Conservation (phyloP, 495 filamentous ascomycete genomes). For the Rostrohypoxylon terebratum region DNA sequence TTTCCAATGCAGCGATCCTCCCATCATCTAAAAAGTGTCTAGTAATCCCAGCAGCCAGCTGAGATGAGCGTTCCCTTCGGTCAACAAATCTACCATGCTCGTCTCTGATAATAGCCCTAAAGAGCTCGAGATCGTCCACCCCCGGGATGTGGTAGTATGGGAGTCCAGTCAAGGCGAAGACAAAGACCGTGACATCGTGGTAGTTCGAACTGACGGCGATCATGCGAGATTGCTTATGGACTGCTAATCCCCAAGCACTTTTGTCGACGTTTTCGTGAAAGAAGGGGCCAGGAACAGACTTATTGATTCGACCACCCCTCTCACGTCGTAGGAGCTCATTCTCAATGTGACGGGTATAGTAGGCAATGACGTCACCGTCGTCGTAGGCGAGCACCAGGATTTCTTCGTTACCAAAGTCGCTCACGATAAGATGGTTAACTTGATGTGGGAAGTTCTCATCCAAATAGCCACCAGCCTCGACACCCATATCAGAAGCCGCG, state of each 20-base stretch:
- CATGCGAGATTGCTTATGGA: conserved; percentile 80
- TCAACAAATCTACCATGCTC: conserved; percentile 38
- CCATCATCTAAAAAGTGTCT: neutral
- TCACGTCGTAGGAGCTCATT: conserved; percentile 33
- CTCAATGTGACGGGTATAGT: conserved; percentile 69
- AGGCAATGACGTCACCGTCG: conserved; percentile 89
- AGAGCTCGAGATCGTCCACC: conserved; percentile 35
- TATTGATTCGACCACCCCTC: conserved; percentile 5
- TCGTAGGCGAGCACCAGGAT: conserved; percentile 81
- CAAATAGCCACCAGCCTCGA: conserved; percentile 65
- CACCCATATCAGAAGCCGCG: conserved; percentile 57
- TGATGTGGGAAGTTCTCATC: conserved; percentile 70
- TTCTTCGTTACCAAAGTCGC: conserved; percentile 83
- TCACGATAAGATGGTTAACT: conserved; percentile 82
- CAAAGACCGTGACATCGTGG: conserved; percentile 74
- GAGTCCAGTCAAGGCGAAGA: conserved; percentile 70
- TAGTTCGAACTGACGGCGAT: conserved; percentile 85
- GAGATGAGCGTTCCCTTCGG: neutral
- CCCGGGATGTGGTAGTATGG: conserved; percentile 18
- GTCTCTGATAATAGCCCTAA: conserved; percentile 42
- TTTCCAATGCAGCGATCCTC: conserved; percentile 34
- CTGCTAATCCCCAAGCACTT: conserved; percentile 91
- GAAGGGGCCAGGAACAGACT: conserved; percentile 60
- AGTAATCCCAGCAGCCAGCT: neutral
- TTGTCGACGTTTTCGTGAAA: conserved; percentile 78